Evolutionary conservation across 2,329 filamentous ascomycete genomes (phyloP), one percentile per base, ranked within the genome.

Genomic region (Aspergillus ruber): DNA sequence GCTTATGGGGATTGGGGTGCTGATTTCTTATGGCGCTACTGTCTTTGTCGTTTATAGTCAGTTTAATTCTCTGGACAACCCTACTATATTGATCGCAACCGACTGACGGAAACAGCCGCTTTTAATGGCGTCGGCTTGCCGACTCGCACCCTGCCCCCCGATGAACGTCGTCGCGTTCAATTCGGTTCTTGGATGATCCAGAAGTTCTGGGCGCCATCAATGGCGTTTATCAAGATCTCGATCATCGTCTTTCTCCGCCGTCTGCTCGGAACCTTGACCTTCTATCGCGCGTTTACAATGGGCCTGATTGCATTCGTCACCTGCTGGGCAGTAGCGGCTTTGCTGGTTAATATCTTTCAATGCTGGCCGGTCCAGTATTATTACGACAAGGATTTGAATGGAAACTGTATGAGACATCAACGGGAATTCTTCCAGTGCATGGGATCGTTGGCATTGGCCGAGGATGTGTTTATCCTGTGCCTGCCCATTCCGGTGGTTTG

Each of bases 131-230:
- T 53, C 5, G 50, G 50, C 3, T 21, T 50, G 13, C 20, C 43
- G 8, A 17, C 45, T 2, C 9, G n/a, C 2, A 17, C 32, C 8
- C 36, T 53, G 13, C 50, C 50, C 4, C 25, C 12, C 4, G 41
- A 50, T 39, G 46, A 46, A 23, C 43, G 50, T 12, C 45, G 21
- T 17, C 45, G 48, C 9, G 45, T 51, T 3, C 50, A 51, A 33
- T 51, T 51, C 32, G 46, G 36, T 18, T 53, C 48, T 3, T 53
- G 50, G 50, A 50, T 50, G 44, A 50, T 50, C 23, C 48, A 50
- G 15, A 53, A 53, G 10, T 53, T 53, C 27, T 53, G 50, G 50
- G 48, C 48, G 3, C 45, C 48, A 4, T 47, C 50, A 3, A 47
- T 47, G 21, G 46, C 46, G 15, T 50, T 53, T 25, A 44, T 49